Evolutionary conservation across 2,329 filamentous ascomycete genomes (phyloP).

Genomic region (Alternaria sp.): DNA sequence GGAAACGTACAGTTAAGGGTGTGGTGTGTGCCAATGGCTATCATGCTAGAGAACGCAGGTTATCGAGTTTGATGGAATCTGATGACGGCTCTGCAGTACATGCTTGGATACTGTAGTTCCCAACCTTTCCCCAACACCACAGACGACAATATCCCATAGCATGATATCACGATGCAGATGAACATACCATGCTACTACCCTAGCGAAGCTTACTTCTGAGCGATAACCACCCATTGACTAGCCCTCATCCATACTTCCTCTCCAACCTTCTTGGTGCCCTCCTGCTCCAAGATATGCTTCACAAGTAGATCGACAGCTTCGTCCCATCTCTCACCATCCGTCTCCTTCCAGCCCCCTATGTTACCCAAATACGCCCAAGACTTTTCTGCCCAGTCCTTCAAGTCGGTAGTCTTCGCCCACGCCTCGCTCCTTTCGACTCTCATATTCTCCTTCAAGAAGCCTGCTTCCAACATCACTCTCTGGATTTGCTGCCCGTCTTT

Average conservation of each 20-base stretch:
- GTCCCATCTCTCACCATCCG: slow-evolving; percentile 41
- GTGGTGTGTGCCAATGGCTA: neutral
- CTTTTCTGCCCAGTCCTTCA: slow-evolving; percentile 38
- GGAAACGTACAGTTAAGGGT: neutral
- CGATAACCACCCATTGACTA: slow-evolving; percentile 42
- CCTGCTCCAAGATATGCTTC: slow-evolving; percentile 24
- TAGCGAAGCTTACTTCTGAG: slow-evolving; percentile 24
- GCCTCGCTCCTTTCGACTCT: slow-evolving; percentile 36
- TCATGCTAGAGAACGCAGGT: neutral
- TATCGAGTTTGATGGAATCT: neutral
- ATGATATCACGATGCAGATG: neutral
- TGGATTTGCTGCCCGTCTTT: slow-evolving; percentile 37
- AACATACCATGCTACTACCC: neutral
- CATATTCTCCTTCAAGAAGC: slow-evolving; percentile 34
- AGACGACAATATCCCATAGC: neutral
- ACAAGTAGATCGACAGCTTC: slow-evolving; percentile 36
- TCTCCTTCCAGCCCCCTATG: slow-evolving; percentile 35
- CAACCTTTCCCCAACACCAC: neutral
- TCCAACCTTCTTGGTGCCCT: slow-evolving; percentile 31
- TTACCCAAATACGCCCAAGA: slow-evolving; percentile 42
- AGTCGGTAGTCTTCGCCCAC: slow-evolving; percentile 27
- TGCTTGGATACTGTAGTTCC: neutral
- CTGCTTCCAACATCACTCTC: slow-evolving; percentile 39
- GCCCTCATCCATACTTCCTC: slow-evolving; percentile 39
- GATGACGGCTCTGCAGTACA: neutral